Percentiles rank a stretch among this genome's conserved stretches.
phyloP scores from a whole-genome alignment of 257 asterid species.

The Haberlea rhodopensis region DNA sequence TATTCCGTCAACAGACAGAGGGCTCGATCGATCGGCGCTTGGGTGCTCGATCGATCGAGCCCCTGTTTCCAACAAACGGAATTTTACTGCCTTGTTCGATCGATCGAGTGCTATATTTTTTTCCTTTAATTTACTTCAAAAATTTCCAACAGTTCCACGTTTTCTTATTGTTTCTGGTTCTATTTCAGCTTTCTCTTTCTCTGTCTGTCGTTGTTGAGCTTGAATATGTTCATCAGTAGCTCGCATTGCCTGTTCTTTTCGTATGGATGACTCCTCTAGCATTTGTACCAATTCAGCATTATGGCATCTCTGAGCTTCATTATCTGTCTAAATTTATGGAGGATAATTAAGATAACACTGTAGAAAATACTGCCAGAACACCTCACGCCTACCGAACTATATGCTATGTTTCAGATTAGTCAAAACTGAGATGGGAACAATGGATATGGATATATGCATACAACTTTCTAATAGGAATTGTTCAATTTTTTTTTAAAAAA shows the following conservation, averaged over 20 bases:
- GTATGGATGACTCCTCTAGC: conserved; percentile 89
- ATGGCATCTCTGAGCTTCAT: conserved; percentile 83
- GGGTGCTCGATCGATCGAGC: no score
- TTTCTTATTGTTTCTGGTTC: conserved; percentile 86
- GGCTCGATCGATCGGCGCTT: no score
- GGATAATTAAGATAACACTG: conserved; percentile 19
- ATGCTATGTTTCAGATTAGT: neutral
- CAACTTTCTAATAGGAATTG: neutral
- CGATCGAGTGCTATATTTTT: no score
- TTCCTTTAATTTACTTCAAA: no score
- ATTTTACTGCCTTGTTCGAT: no score
- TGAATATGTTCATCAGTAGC: conserved; percentile 97
- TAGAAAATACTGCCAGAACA: conserved; percentile 20
- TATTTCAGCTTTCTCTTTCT: conserved; percentile 91
- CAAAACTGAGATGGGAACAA: conserved; percentile 10
- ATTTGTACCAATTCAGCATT: conserved; percentile 77
- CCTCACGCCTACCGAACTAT: neutral
- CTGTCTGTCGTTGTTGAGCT: conserved; percentile 87
- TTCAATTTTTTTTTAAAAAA: neutral
- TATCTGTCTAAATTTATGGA: conserved; percentile 62
- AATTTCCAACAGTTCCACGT: no score
- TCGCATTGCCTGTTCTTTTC: conserved; percentile 87
- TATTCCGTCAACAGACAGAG: no score
- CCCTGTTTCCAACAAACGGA: no score
- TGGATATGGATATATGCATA: conserved; percentile 4